Evolutionary conservation across 176 grass and related monocot genomes (phyloP).

Genomic region (Cymbopogon citratus): DNA sequence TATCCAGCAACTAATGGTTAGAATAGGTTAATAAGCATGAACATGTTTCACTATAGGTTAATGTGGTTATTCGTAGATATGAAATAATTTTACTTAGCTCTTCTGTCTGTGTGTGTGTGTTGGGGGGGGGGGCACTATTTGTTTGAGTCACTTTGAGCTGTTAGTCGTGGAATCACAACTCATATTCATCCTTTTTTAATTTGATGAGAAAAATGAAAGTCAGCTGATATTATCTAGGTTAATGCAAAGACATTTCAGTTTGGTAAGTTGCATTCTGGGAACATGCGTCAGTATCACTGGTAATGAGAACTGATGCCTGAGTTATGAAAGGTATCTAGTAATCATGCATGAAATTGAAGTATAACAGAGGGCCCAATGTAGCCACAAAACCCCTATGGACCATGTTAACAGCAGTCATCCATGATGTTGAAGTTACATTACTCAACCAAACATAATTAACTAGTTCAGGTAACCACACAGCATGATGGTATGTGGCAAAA

Average conservation of each 20-base stretch:
- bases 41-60: not conserved
- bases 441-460: constrained; percentile 1
- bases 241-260: constrained; percentile 8
- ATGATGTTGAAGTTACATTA: not conserved
- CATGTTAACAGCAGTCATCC: not conserved
- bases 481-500: constrained; percentile 1
- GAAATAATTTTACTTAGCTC: not conserved
- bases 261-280: not conserved
- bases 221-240: not conserved
- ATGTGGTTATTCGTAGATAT: not conserved
- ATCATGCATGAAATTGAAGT: not conserved
- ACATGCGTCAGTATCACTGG: not conserved
- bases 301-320: not conserved
- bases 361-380: not conserved
- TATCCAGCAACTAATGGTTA: not conserved
- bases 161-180: not conserved
- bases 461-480: not conserved
- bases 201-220: not conserved
- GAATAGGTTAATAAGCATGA: not conserved
- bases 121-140: too few relatives aligned
- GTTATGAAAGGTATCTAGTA: constrained; percentile 10
- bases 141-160: not conserved
- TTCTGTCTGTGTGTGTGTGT: too few relatives aligned
- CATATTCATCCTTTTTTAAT: not conserved
- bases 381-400: not conserved